Evolutionary conservation across 2,329 filamentous ascomycete species (phyloP).

Genomic region (Scytalidium sp.): DNA sequence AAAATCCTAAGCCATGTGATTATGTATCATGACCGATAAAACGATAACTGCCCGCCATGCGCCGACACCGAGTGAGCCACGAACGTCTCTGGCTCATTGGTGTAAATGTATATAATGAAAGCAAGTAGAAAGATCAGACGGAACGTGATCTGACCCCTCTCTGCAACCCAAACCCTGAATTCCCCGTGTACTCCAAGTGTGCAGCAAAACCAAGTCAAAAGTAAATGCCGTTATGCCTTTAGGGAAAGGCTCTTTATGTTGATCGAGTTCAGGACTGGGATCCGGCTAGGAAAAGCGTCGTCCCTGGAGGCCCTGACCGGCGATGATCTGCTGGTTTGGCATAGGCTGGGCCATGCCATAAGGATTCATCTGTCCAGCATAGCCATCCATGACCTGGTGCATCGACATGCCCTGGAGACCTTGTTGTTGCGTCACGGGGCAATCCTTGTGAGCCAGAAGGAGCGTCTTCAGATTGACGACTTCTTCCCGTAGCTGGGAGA

Average conservation of each 20-base stretch:
- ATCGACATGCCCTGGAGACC: slow-evolving; percentile 43
- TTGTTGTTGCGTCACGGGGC: slow-evolving; percentile 86
- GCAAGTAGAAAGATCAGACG: neutral
- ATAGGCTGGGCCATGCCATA: slow-evolving; percentile 20
- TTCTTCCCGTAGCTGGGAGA: slow-evolving; percentile 83
- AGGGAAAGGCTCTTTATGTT: neutral
- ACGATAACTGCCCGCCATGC: neutral
- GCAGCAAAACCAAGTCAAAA: neutral
- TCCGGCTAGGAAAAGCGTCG: slow-evolving; percentile 17
- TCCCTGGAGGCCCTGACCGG: slow-evolving; percentile 10
- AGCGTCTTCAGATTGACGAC: slow-evolving; percentile 93
- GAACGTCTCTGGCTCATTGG: neutral
- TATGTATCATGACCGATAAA: neutral
- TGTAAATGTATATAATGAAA: neutral
- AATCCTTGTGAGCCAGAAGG: slow-evolving; percentile 92
- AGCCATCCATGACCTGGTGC: slow-evolving; percentile 37
- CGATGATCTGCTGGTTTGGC: slow-evolving; percentile 17
- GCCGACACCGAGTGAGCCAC: neutral
- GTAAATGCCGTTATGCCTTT: neutral
- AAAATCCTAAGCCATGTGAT: neutral
- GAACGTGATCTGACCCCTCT: neutral
- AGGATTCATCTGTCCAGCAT: slow-evolving; percentile 20
- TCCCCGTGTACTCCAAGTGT: neutral
- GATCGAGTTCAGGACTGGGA: neutral
- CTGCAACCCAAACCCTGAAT: neutral